phyloP scores from a whole-genome alignment of 148 eudicot species.

The Rhododendron simsii region DNA sequence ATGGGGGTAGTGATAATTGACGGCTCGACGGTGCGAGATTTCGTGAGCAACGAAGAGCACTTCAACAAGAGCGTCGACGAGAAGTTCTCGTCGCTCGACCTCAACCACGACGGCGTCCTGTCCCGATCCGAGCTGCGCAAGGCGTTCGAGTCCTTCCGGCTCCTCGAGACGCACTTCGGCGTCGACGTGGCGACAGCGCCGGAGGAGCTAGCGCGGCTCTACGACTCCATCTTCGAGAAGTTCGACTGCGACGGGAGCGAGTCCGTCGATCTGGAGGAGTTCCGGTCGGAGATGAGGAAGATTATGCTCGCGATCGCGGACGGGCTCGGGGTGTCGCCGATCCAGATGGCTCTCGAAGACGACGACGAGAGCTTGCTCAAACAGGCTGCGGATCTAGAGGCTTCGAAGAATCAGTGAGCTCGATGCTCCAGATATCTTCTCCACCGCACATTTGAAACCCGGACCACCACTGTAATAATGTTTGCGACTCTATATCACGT shows the following conservation, averaged over 20 bases:
- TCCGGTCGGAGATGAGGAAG: conserved; percentile 18
- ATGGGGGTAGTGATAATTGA: conserved; percentile 23
- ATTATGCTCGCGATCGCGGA: conserved; percentile 18
- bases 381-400: conserved; percentile 16
- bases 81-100: conserved; percentile 29
- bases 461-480: no score
- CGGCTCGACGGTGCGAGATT: conserved; percentile 15
- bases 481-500: no score
- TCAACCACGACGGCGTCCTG: conserved; percentile 39
- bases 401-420: not conserved
- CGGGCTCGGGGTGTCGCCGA: conserved; percentile 13
- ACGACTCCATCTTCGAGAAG: conserved; percentile 14
- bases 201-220: conserved; percentile 6
- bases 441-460: no score
- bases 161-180: conserved; percentile 17
- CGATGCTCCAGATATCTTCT: no score
- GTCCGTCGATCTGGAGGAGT: conserved; percentile 11
- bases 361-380: conserved; percentile 11
- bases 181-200: conserved; percentile 16
- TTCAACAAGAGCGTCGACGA: conserved; percentile 30
- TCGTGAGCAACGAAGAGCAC: conserved; percentile 30
- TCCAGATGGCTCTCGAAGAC: conserved; percentile 20
- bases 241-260: conserved; percentile 13
- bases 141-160: conserved; percentile 16
- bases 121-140: conserved; percentile 19